Evolutionary conservation across 2,329 filamentous ascomycete genomes (phyloP), one percentile per base, ranked within the genome.

Genomic region (Diaporthe aspalathi): DNA sequence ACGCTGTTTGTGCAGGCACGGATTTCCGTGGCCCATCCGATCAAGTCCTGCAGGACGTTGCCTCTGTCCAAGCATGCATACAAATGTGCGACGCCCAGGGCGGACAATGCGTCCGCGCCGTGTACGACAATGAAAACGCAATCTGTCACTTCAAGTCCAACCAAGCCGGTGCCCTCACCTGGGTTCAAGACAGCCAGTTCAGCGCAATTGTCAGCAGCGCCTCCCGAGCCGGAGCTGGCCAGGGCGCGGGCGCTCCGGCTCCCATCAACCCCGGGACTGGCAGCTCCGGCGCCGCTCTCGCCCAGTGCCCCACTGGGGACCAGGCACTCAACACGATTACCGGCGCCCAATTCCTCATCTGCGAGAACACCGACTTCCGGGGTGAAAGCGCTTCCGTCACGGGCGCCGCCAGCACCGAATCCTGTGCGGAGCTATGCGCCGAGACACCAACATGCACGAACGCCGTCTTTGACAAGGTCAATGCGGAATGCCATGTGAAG

Each of bases 121-220:
- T 63, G 27, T 49, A 63, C 60, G 60, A 63, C 43, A 63, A 35
- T 24, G 43, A 49, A 2, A 49, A 49, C 29, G 43, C 43, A n/a
- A 49, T 63, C 8, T 63, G 60, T n/a, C 60, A 63, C 60, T 35
- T 63, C 60, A 63, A 63, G 22, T 63, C 60, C 20, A 63, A 63
- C 27, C 60, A 63, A 20, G 43, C 60, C 43, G 60, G 60, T 8
- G 43, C 43, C 43, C 60, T 63, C 17, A 63, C 60, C 20, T 63
- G 60, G 60, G 60, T 63, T n/a, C 60, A 49, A 20, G 40, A 63
- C 43, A 49, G 27, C 27, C 27, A 49, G 29, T 63, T 63, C 14
- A 63, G 20, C 60, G 24, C 60, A 22, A 49, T 63, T 29, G 60
- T 49, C 43, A 63, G 40, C 14, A 38, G 43, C 60, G 17, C 5